Percentiles rank a stretch among this genome's conserved stretches.
Evolutionary conservation across 257 asterid species (phyloP).

Genomic region (Rhazya stricta): DNA sequence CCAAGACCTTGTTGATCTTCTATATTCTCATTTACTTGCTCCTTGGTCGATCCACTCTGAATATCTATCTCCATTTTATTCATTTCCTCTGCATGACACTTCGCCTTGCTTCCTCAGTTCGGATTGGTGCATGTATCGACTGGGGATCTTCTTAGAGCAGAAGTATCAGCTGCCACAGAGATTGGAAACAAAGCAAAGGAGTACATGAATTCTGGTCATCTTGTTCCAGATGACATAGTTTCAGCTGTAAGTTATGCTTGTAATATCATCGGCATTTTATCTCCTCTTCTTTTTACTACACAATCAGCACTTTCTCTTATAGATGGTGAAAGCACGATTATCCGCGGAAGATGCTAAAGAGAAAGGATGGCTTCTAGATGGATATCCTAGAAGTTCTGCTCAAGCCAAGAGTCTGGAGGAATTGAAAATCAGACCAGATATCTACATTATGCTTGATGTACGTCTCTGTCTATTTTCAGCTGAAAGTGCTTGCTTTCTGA

Average conservation of each 20-base stretch:
- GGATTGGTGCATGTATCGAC: slow-evolving; percentile 91
- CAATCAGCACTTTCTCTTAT: slow-evolving; percentile 22
- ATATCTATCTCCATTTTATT: background rate
- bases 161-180: slow-evolving; percentile 75
- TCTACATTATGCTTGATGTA: slow-evolving; percentile 81
- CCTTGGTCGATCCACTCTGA: background rate
- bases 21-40: background rate
- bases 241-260: slow-evolving; percentile 58
- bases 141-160: slow-evolving; percentile 95
- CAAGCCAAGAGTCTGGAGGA: slow-evolving; percentile 89
- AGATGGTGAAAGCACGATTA: slow-evolving; percentile 85
- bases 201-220: slow-evolving; percentile 75
- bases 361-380: slow-evolving; percentile 97
- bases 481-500: background rate
- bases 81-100: background rate
- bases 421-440: slow-evolving; percentile 69
- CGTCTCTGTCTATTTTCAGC: slow-evolving; percentile 19
- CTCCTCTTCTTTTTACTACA: slow-evolving; percentile 16
- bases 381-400: slow-evolving; percentile 74
- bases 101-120: slow-evolving; percentile 50
- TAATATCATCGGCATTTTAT: background rate
- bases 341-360: slow-evolving; percentile 74
- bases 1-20: background rate
- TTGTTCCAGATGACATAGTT: slow-evolving; percentile 90
- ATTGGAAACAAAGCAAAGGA: slow-evolving; percentile 85